Base-by-base conservation (phyloP, 1,284 basidiomycete species). In the Cerioporus squamosus region DNA sequence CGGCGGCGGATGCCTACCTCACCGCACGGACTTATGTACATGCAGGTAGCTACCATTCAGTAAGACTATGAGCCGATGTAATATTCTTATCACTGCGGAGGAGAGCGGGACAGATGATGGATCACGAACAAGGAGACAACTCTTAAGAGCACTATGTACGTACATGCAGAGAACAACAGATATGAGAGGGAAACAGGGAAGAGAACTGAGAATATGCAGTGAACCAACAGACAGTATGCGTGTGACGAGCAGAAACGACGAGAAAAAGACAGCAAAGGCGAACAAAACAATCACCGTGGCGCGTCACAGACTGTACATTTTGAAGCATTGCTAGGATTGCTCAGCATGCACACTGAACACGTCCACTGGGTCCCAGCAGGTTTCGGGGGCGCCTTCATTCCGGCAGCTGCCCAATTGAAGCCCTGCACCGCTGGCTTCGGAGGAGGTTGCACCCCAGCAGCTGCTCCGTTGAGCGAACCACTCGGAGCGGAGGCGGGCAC, bases 351-450 rank as follows among this genome's bases (percentile, higher is more conserved):
- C 31, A 55, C 57, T 17, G 59, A 61, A 54, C 71, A 72, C 23
- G 57, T 63, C 71, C 71, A 73, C 54, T 62, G 55, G 20, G 59
- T 63, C 6, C 60, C 67, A 3, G 62, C 36, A 0, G 61, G 33
- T 22, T 61, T 57, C 39, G 61, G 58, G 14, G 71, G 68, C 24
- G 52, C 47, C 53, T 75, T 76, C 61, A 83, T 57, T 5, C 84
- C 83, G 10, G 80, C 81, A 20, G 81, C 83, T 2, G 70, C 70
- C 78, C 78, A 81, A 61, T 81, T 73, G 62, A 80, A 81, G 33
- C 33, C 33, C 33, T 36, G 33, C 49, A 63, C 55, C 69, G 68
- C 5, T 0, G 61, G 33, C 24, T 61, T 57, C 39, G 61, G 55
- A 15, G 71, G 68, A 24, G 52, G 47, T 51, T 75, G 75, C 62